These are phyloP conservation scores for Cryptococcus floricola DNA, from an alignment of 1,284 basidiomycete species.

Conservation along the genomic window DNA sequence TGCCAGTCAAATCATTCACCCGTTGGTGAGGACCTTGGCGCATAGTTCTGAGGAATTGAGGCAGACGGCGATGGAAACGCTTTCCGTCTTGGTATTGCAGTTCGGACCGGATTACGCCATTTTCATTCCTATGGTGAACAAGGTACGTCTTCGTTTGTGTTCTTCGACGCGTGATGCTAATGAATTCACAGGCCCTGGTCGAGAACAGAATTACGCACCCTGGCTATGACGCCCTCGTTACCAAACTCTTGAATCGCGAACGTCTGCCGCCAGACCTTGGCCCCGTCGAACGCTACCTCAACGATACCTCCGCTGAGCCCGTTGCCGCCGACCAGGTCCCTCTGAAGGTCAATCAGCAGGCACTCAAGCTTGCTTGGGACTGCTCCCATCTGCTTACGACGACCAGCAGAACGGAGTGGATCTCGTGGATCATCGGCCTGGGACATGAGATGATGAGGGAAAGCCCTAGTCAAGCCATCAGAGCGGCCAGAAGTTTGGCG, in stretches of 20 bases:
- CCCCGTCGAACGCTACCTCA: conserved; percentile 49
- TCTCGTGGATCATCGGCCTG: conserved; percentile 90
- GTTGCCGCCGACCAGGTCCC: conserved; percentile 65
- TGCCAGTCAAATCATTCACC: conserved; percentile 94
- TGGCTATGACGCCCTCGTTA: conserved; percentile 82
- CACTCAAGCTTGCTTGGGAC: conserved; percentile 97
- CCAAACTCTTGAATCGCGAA: conserved; percentile 88
- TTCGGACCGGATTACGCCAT: conserved; percentile 96
- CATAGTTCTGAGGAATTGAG: conserved; percentile 74
- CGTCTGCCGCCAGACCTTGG: conserved; percentile 65
- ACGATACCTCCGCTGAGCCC: conserved; percentile 30
- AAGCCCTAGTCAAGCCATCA: conserved; percentile 92
- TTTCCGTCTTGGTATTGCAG: conserved; percentile 88
- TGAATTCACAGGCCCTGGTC: conserved; percentile 60
- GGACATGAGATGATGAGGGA: conserved; percentile 98
- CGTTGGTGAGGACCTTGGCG: conserved; percentile 82
- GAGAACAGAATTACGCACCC: conserved; percentile 77
- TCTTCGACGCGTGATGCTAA: neutral
- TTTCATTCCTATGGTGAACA: conserved; percentile 95
- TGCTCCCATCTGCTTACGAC: conserved; percentile 69
- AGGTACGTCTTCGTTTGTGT: conserved; percentile 56
- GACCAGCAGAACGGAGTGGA: conserved; percentile 87
- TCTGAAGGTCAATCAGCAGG: conserved; percentile 94
- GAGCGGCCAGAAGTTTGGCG: conserved; percentile 91
- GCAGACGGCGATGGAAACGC: conserved; percentile 84